Conservation (phyloP, 805 yeast genomes). For the Yamadazyma phyllophila region DNA sequence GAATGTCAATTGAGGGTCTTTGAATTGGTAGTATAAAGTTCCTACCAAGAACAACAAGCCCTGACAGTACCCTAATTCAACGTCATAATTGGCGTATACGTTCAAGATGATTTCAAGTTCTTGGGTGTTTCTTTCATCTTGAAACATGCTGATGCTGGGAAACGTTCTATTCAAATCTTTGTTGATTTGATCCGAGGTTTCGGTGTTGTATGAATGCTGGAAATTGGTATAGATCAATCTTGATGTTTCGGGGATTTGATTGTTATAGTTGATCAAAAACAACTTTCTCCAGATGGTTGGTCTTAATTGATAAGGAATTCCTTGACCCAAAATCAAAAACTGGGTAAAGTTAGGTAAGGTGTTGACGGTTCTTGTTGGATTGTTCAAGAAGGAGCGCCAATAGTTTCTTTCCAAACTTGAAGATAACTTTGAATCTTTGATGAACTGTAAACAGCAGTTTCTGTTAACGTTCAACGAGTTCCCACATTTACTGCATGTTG, state of each 20-base stretch:
- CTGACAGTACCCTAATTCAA: constrained; percentile 67
- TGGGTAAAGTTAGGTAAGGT: constrained; percentile 49
- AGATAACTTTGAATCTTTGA: constrained; percentile 16
- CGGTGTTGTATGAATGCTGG: constrained; percentile 42
- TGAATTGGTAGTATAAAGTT: constrained; percentile 45
- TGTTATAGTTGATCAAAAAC: constrained; percentile 27
- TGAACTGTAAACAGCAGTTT: constrained; percentile 25
- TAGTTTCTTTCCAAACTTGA: constrained; percentile 36
- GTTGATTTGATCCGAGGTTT: constrained; percentile 43
- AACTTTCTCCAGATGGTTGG: constrained; percentile 44
- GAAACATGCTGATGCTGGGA: constrained; percentile 52
- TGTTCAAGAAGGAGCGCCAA: constrained; percentile 45
- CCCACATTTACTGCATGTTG: constrained; percentile 33
- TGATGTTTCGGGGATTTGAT: constrained; percentile 34
- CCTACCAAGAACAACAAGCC: constrained; percentile 65
- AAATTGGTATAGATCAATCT: constrained; percentile 34
- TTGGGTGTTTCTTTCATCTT: constrained; percentile 39
- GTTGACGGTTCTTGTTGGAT: constrained; percentile 43
- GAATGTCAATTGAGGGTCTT: constrained; percentile 40
- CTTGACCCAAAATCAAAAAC: constrained; percentile 41
- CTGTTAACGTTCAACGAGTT: constrained; percentile 16
- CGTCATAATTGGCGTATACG: constrained; percentile 62
- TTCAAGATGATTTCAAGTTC: constrained; percentile 54
- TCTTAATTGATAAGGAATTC: constrained; percentile 45
- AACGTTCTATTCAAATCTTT: constrained; percentile 63